Evolutionary conservation across 768 basidiomycete species (phyloP).

Genomic region (Rhizopogon sp.): DNA sequence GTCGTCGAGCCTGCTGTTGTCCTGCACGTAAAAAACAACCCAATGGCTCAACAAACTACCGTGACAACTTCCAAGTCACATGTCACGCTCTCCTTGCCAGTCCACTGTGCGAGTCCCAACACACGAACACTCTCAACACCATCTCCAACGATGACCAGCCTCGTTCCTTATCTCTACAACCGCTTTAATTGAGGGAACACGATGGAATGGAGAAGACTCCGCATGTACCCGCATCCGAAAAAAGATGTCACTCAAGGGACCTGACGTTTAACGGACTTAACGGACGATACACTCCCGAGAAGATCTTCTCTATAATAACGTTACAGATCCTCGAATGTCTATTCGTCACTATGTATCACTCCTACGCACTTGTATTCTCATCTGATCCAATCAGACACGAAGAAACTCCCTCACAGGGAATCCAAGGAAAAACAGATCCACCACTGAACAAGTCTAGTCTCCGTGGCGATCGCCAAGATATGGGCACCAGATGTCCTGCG

Average conservation of each 20-base stretch:
- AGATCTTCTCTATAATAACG: conserved; percentile 1
- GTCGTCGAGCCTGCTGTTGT: conserved; percentile 1
- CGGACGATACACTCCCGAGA: conserved; percentile 7
- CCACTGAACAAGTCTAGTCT: not conserved
- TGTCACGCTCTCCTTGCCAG: conserved; percentile 15
- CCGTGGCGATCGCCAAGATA: conserved; percentile 3
- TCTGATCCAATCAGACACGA: not conserved
- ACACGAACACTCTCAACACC: not conserved
- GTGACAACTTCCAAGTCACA: conserved; percentile 23
- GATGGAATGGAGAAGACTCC: conserved; percentile 8
- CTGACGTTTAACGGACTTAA: conserved; percentile 16
- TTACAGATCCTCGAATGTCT: conserved; percentile 2
- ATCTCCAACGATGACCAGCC: conserved; percentile 1
- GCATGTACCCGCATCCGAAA: conserved; percentile 11
- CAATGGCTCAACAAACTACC: not conserved
- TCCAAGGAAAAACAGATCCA: not conserved
- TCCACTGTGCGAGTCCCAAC: no score
- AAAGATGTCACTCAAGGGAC: conserved; percentile 15
- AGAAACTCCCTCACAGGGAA: not conserved
- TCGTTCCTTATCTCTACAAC: not conserved
- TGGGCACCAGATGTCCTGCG: no score
- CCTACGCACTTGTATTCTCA: not conserved
- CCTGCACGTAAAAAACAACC: conserved; percentile 5
- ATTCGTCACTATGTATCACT: not conserved
- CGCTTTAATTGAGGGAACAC: not conserved